Evolutionary conservation across 202 grass and related monocot genomes (phyloP), one percentile per base, ranked within the genome.

Genomic region (Setaria italica): DNA sequence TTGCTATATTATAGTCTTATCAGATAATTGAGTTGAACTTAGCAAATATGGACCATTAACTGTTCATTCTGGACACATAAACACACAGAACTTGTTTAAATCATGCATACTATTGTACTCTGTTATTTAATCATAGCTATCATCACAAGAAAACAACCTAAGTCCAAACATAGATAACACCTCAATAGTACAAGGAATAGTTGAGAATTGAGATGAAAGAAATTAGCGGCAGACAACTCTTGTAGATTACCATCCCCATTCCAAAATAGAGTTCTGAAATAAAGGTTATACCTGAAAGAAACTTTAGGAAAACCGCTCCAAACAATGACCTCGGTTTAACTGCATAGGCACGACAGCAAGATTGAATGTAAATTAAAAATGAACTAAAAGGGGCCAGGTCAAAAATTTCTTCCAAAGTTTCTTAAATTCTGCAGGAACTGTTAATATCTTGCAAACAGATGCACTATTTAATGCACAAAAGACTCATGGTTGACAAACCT

Each of bases 301-400:
- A 92, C 74, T 97, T 99, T 74, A 99, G 85, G 74, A 99, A 97
- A 99, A 99, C 86, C 85, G 97, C 94, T 79, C 97, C 97, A 9
- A 93, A 81, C 72, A 93, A 84, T 70, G 97, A 93, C 78, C 90
- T 97, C 43, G 97, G 97, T 90, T 94, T 99, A 81, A 82, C 97
- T 97, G 90, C 87, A 91, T 47, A 35, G 54, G 15, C 51, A 47
- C 59, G 19, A 74, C 69, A 81, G 79, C 43, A 29, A 21, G 56
- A 74, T 71, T 37, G 7, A 43, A 45, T 55, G 33, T 72, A 62
- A 90, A 80, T 54, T 65, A 30, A 84, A 86, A 51, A 78, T 74
- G 60, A 51, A 83, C 51, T 55, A 51, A 85, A 34, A 85, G 50
- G 51, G 39, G 4, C 34, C 72, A 14, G 4, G 21, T 11, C 6